These are phyloP conservation scores for Fraxinus platypoda DNA, from an alignment of 305 asterid species.

Conservation along the genomic window DNA sequence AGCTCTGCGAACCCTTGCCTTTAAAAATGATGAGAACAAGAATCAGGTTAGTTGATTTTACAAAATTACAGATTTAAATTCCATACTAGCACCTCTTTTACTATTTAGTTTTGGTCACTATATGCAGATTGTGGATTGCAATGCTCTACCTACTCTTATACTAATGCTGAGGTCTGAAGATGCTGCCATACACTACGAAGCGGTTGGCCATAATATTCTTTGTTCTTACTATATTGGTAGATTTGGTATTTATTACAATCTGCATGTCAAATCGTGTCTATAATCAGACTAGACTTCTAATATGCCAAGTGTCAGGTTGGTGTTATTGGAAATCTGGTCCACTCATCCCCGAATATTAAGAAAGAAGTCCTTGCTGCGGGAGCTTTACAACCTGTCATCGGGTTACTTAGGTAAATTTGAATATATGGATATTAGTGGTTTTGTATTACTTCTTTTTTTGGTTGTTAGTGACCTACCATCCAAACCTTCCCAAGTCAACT, in stretches of 20 bases:
- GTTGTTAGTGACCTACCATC: not conserved
- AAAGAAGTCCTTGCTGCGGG: conserved; percentile 97
- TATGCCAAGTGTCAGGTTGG: conserved; percentile 58
- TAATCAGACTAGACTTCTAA: conserved; percentile 15
- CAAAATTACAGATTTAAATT: conserved; percentile 1
- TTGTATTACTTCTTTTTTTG: not conserved
- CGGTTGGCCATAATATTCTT: conserved; percentile 50
- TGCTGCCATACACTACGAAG: conserved; percentile 96
- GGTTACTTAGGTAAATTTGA: conserved; percentile 74
- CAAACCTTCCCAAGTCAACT: not conserved
- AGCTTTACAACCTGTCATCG: conserved; percentile 98
- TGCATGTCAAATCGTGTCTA: conserved; percentile 5
- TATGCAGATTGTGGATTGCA: conserved; percentile 91
- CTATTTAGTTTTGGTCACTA: conserved; percentile 11
- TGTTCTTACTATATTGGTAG: conserved; percentile 12
- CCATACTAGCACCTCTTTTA: not conserved
- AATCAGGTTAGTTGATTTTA: conserved; percentile 59
- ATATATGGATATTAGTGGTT: not conserved
- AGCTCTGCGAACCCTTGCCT: conserved; percentile 91
- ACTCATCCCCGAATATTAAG: conserved; percentile 95
- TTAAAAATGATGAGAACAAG: conserved; percentile 90
- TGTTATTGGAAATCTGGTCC: conserved; percentile 96
- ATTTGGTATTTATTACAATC: conserved; percentile 3
- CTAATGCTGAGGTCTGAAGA: conserved; percentile 96
- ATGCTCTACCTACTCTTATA: conserved; percentile 94